Base-by-base conservation (phyloP, 2,329 filamentous ascomycete species). In the Clonostachys sp. region DNA sequence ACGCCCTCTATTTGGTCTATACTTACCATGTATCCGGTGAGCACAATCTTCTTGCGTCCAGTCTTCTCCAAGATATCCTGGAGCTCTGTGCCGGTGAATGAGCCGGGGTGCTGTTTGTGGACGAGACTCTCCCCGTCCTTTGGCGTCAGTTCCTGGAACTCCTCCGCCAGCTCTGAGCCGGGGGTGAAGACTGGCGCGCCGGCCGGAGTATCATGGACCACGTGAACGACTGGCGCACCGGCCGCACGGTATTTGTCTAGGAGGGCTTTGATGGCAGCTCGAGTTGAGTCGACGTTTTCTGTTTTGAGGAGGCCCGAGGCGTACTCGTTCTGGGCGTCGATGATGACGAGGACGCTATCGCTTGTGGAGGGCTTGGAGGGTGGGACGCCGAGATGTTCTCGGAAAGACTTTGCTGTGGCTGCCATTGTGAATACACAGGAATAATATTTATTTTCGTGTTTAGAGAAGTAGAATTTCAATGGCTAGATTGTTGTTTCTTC, bases 271-370 rank as follows among this genome's bases (percentile, higher is more conserved):
- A 46, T 46, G 13, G 17, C 36, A 7, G 16, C 30, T 17, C 44
- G 17, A 10, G 44, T 41, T 12, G 16, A 14, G 1, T 41, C 38
- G 44, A 46, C 20, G 38, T 34, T n/a, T 18, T n/a, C 24, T 12
- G 41, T 77, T 18, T 74, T 71, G 1, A 87, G 73, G 5, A 73
- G 66, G 42, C 84, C 84, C 3, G 71, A 63, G 12, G 77, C 77
- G 52, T 84, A 87, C 64, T 88, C 84, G 58, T 86, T 86, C 57
- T 88, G 84, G 2, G 84, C 84, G 59, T 87, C 83, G 57, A 87
- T 82, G 62, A 87, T 86, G 55, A 87, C 64, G 41, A 87, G 72
- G 3, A 77, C 75, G 52, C 76, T 81, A 64, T 87, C 81, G 41
- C 63, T 61, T 14, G 41, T 43, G 10, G 40, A 42, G 14, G 45